Base-by-base conservation (phyloP, 176 grass and related monocot genomes). In the Bonia amplexicaulis region DNA sequence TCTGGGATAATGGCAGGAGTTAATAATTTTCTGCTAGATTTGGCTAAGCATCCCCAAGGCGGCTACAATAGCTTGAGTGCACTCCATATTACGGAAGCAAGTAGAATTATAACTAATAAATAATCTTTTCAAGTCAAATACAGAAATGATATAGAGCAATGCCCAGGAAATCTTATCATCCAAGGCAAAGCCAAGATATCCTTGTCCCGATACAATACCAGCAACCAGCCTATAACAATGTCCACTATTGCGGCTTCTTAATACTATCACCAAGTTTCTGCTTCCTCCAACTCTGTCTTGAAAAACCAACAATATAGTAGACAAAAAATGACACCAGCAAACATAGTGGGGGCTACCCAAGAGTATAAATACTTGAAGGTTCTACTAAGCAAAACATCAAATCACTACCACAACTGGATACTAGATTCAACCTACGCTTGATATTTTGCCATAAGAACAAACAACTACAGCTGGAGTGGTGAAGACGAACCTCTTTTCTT, bases 401-500 rank as follows among this genome's bases (percentile, higher is more conserved):
- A 12, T 51, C 45, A 54, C 10, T 42, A 64, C 31, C 31, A 12
- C 55, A 88, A 73, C 37, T n/a, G 73, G 23, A 12, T 51, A 62
- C 14, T 64, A 61, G 10, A 10, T 29, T 51, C 42, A 71, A 83
- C 9, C 44, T 9, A 62, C 65, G 65, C 4, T 77, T 64, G 6
- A 22, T 64, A 77, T 63, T 82, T 80, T 82, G 6, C 65, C 64
- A 49, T 75, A 74, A 47, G 9, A 65, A 33, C 71, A 42, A 85
- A 58, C 4, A 77, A 29, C 13, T 77, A 85, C 5, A 77, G 20
- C 42, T 81, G 6, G 14, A 71, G 44, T 37, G 15, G 13, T 57
- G 19, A 81, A 79, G 59, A 80, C n/a, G 19, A 86, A 95, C 95
- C 95, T 90, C 86, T 93, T 88, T 85, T 47, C 71, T 93, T 98